Percentiles rank a stretch among this genome's conserved stretches.
Evolutionary conservation across 768 basidiomycete genomes (phyloP).

Genomic region (Lentinus tigrinus): DNA sequence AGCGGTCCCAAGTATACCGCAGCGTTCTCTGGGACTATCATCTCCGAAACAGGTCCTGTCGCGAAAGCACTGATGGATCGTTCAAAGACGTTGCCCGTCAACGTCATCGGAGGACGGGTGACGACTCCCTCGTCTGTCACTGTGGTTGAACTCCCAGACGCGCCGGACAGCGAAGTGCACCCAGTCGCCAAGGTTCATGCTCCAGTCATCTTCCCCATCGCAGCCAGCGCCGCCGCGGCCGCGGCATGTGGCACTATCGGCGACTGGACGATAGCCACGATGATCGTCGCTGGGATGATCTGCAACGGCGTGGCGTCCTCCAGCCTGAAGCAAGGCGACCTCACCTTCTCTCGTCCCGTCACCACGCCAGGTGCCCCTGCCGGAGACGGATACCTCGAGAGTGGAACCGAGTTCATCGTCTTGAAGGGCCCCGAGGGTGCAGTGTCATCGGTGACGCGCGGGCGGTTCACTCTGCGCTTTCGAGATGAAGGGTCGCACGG

Average conservation of each 20-base stretch:
- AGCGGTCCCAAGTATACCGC: constrained; percentile 7
- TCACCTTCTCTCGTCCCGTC: constrained; percentile 8
- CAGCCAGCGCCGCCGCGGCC: constrained; percentile 8
- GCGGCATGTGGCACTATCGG: constrained; percentile 5
- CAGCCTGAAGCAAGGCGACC: constrained; percentile 1
- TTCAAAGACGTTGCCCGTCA: not conserved
- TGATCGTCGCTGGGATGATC: constrained; percentile 13
- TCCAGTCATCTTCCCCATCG: constrained; percentile 10
- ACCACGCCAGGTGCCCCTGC: constrained; percentile 4
- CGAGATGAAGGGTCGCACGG: not conserved
- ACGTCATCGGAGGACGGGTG: constrained; percentile 1
- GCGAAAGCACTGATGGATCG: not conserved
- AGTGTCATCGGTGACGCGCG: constrained; percentile 10
- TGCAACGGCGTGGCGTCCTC: constrained; percentile 1
- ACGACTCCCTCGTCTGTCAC: constrained; percentile 12
- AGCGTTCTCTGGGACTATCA: constrained; percentile 5
- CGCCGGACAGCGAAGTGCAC: constrained; percentile 5
- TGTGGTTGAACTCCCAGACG: not conserved
- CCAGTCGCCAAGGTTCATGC: constrained; percentile 1
- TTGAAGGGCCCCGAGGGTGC: constrained; percentile 9
- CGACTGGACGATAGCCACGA: constrained; percentile 8
- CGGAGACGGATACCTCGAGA: constrained; percentile 11
- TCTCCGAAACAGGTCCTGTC: not conserved
- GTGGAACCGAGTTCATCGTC: constrained; percentile 8
- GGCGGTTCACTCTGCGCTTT: constrained; percentile 9